Conservation (phyloP, 2,329 filamentous ascomycete genomes). For the Hymenoscyphus albidus region DNA sequence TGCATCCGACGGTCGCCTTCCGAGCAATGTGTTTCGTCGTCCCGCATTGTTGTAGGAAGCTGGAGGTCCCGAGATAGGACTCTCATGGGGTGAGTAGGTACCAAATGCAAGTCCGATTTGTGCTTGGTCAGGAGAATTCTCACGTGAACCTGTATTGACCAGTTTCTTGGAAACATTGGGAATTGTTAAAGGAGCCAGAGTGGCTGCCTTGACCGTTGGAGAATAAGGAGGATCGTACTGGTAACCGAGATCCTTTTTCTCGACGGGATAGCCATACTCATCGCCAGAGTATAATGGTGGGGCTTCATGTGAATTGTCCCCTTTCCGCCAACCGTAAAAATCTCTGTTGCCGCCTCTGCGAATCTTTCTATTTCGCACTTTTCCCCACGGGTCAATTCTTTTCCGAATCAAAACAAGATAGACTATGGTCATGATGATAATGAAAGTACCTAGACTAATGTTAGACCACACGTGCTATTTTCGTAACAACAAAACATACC, state of each 20-base stretch:
- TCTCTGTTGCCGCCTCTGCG: slow-evolving; percentile 25
- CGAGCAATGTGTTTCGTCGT: slow-evolving; percentile 9
- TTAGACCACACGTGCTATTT: not conserved
- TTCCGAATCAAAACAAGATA: slow-evolving; percentile 29
- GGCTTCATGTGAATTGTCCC: slow-evolving; percentile 13
- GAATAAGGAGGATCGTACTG: slow-evolving; percentile 20
- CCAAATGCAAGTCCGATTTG: slow-evolving; percentile 20
- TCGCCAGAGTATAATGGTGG: slow-evolving; percentile 24
- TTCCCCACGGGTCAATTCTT: slow-evolving; percentile 22
- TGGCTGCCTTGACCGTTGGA: slow-evolving; percentile 8
- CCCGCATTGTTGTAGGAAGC: slow-evolving; percentile 16
- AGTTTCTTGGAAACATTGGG: slow-evolving; percentile 13
- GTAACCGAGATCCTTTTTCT: slow-evolving; percentile 19
- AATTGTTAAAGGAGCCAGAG: slow-evolving; percentile 16
- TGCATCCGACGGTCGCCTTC: slow-evolving; percentile 14
- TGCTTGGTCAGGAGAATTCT: slow-evolving; percentile 16
- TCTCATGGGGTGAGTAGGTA: slow-evolving; percentile 14
- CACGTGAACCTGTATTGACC: slow-evolving; percentile 12
- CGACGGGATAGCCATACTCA: slow-evolving; percentile 12
- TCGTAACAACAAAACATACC: slow-evolving; percentile 21
- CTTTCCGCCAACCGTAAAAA: slow-evolving; percentile 30
- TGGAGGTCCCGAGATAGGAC: slow-evolving; percentile 13
- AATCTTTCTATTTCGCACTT: slow-evolving; percentile 19
- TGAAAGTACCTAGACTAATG: slow-evolving; percentile 28
- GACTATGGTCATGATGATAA: slow-evolving; percentile 27